phyloP scores from a whole-genome alignment of 2,329 filamentous ascomycete genomes.

The Pezicula neosporulosa region DNA sequence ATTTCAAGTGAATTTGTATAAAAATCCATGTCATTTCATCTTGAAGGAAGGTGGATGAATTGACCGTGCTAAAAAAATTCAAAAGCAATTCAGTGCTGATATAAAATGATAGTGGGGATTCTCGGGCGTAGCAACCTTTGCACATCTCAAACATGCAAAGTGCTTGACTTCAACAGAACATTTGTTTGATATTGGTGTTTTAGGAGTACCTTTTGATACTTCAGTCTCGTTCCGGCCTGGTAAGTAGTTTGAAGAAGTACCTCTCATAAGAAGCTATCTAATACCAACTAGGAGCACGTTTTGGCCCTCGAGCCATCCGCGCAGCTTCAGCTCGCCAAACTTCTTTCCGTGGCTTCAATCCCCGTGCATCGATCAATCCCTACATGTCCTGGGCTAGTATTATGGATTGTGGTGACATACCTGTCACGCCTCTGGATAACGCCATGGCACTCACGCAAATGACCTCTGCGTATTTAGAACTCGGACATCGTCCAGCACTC shows the following conservation, averaged over 20 bases:
- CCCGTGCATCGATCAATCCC: constrained; percentile 77
- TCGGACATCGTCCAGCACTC: constrained; percentile 20
- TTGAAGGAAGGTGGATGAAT: too few relatives aligned
- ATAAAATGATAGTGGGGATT: constrained; percentile 51
- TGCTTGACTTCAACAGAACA: constrained; percentile 64
- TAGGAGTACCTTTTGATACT: constrained; percentile 73
- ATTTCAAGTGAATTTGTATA: not conserved
- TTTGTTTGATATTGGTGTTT: constrained; percentile 66
- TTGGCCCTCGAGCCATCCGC: constrained; percentile 84
- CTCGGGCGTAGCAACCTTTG: constrained; percentile 72
- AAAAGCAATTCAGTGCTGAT: constrained; percentile 2
- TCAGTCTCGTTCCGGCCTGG: constrained; percentile 68
- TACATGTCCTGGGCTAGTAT: constrained; percentile 76
- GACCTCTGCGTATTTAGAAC: constrained; percentile 39
- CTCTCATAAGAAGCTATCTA: not conserved
- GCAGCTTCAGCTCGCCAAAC: constrained; percentile 80
- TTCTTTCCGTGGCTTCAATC: constrained; percentile 77
- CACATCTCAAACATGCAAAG: constrained; percentile 65
- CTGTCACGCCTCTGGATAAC: constrained; percentile 84
- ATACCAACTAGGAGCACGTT: constrained; percentile 58
- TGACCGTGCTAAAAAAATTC: not conserved
- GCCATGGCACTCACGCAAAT: constrained; percentile 77
- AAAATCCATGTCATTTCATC: too few relatives aligned
- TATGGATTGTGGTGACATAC: constrained; percentile 88
- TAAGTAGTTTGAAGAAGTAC: constrained; percentile 28